phyloP scores from a whole-genome alignment of 352 stramenopile species.

The Globisporangium recalcitrans region DNA sequence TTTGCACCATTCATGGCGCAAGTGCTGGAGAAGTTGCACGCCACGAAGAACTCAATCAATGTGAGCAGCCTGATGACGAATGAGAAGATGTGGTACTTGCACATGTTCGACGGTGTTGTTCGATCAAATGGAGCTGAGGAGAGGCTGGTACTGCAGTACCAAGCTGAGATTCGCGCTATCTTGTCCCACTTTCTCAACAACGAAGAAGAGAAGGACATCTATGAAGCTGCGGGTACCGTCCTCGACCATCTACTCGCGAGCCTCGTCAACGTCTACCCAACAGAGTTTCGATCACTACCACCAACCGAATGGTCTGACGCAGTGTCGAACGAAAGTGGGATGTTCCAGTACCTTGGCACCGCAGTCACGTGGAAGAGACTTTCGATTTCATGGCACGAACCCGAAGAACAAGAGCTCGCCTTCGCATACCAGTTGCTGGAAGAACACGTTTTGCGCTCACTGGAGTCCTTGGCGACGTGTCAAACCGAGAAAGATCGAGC shows the following conservation, averaged over 20 bases:
- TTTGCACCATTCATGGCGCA: constrained; percentile 37
- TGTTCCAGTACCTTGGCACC: constrained; percentile 58
- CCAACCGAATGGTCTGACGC: constrained; percentile 37
- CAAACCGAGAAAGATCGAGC: constrained; percentile 23
- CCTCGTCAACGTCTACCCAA: constrained; percentile 47
- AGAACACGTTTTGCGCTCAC: constrained; percentile 32
- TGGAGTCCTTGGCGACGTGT: constrained; percentile 26
- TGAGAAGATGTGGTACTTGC: constrained; percentile 64
- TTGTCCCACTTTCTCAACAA: constrained; percentile 36
- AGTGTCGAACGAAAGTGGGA: constrained; percentile 30
- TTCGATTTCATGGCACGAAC: constrained; percentile 56
- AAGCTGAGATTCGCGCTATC: constrained; percentile 34
- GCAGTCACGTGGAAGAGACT: constrained; percentile 49
- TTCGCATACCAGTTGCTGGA: constrained; percentile 56
- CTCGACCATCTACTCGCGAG: constrained; percentile 40
- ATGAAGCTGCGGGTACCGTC: constrained; percentile 38
- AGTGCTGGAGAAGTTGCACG: constrained; percentile 43
- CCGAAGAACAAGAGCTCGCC: constrained; percentile 40
- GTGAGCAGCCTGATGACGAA: constrained; percentile 40
- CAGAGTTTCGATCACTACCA: constrained; percentile 59
- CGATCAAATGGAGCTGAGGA: constrained; percentile 30
- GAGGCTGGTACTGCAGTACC: constrained; percentile 29
- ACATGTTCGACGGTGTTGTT: constrained; percentile 49
- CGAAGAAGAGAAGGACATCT: constrained; percentile 55
- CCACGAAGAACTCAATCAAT: constrained; percentile 28